Evolutionary conservation across 345 rosid genomes (phyloP).

Genomic region (Eucalyptus rudis): DNA sequence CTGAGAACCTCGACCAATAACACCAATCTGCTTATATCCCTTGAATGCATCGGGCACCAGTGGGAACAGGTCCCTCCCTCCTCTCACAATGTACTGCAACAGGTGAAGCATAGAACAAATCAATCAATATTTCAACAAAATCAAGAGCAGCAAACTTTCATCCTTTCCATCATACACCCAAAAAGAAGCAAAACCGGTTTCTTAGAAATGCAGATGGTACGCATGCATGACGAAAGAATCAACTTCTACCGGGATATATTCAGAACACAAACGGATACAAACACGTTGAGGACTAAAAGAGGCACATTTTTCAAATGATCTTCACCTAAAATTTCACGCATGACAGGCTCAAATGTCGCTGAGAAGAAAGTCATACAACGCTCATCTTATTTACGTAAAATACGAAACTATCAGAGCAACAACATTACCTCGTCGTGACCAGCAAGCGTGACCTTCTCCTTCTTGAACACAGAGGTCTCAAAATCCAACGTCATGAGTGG

Average conservation of each 20-base stretch:
- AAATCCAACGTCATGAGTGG: constrained; percentile 29
- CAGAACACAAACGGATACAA: neutral
- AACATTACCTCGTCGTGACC: constrained; percentile 55
- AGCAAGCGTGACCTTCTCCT: constrained; percentile 70
- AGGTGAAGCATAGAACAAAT: neutral
- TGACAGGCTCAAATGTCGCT: neutral
- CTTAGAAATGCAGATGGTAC: neutral
- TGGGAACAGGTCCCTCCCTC: constrained; percentile 82
- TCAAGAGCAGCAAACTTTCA: neutral
- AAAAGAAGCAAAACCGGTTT: too few relatives aligned
- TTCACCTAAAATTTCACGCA: neutral
- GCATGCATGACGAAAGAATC: neutral
- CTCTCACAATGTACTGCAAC: constrained; percentile 82
- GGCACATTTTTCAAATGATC: neutral
- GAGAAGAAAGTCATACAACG: neutral
- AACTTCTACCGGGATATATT: neutral
- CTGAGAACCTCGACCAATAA: constrained; percentile 93
- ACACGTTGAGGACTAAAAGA: neutral
- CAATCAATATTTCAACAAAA: neutral
- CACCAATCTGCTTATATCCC: constrained; percentile 86
- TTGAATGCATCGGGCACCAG: constrained; percentile 68
- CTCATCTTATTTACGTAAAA: neutral
- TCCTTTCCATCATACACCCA: neutral
- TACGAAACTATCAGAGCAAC: neutral
- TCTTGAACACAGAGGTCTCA: constrained; percentile 64